These are phyloP conservation scores for Penicillium salamii DNA, from an alignment of 495 filamentous ascomycete species.

Conservation along the genomic window DNA sequence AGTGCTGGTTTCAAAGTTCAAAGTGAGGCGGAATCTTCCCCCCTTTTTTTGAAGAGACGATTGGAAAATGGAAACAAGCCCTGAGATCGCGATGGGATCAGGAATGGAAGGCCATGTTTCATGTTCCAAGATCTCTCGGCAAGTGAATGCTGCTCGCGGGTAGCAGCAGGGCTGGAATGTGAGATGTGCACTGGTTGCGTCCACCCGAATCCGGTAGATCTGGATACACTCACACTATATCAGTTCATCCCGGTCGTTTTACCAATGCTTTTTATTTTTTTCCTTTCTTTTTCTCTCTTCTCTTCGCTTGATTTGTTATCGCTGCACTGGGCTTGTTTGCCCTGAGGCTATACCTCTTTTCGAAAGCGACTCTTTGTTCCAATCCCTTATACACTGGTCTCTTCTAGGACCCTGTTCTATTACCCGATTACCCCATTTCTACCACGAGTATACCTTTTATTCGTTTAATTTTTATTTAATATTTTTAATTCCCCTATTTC, in stretches of 20 bases:
- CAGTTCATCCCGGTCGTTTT: slow-evolving; percentile 28
- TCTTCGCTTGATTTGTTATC: background rate
- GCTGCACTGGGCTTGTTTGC: slow-evolving; percentile 10
- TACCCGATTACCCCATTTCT: background rate
- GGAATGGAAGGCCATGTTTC: slow-evolving; percentile 1
- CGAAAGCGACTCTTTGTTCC: background rate
- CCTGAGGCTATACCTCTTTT: background rate
- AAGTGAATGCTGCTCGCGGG: slow-evolving; percentile 6
- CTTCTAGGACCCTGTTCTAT: background rate
- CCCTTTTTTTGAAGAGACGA: background rate
- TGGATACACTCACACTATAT: slow-evolving; percentile 24
- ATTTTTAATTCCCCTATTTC: background rate
- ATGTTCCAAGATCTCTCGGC: background rate
- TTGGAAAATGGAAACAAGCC: background rate
- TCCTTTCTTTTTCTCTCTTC: slow-evolving; percentile 10
- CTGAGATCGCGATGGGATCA: background rate
- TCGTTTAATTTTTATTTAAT: background rate
- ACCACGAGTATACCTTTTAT: too few relatives aligned
- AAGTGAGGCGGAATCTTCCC: slow-evolving; percentile 3
- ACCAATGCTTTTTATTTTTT: slow-evolving; percentile 19
- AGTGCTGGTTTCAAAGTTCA: slow-evolving; percentile 9
- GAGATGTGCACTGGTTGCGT: slow-evolving; percentile 19
- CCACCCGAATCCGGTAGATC: slow-evolving; percentile 24
- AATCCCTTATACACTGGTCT: background rate
- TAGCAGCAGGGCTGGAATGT: slow-evolving; percentile 13